Percentiles rank a stretch among this genome's conserved stretches.
Evolutionary conservation across 2,329 filamentous ascomycete species (phyloP).

Genomic region (Aspergillus ruber): DNA sequence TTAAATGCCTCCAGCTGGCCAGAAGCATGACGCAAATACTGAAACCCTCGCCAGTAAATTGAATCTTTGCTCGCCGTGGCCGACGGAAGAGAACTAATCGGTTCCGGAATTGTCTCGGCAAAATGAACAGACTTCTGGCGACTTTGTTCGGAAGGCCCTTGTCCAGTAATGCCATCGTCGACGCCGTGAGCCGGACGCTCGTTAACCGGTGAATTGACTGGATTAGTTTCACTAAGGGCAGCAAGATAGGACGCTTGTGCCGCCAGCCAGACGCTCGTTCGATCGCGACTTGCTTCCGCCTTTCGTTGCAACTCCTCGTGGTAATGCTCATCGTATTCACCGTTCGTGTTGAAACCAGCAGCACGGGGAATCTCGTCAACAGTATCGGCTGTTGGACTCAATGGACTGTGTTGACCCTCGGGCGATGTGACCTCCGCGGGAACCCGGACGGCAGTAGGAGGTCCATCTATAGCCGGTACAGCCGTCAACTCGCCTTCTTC

Average conservation of each 20-base stretch:
- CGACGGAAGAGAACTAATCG: constrained; percentile 33
- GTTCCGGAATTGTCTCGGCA: constrained; percentile 29
- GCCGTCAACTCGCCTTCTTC: constrained; percentile 29
- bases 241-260: constrained; percentile 74
- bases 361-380: constrained; percentile 53
- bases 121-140: constrained; percentile 27
- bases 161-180: constrained; percentile 11
- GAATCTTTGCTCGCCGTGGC: constrained; percentile 56
- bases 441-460: constrained; percentile 43
- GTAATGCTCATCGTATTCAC: constrained; percentile 68
- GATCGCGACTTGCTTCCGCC: constrained; percentile 68
- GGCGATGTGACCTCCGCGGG: constrained; percentile 33
- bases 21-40: constrained; percentile 62
- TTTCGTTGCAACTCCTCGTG: constrained; percentile 64
- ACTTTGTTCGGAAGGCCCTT: constrained; percentile 11
- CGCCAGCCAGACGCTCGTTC: constrained; percentile 78
- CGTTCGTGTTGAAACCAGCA: constrained; percentile 49
- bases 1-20: constrained; percentile 71
- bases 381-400: constrained; percentile 17
- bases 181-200: constrained; percentile 14
- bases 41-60: constrained; percentile 84
- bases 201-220: constrained; percentile 40
- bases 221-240: constrained; percentile 54
- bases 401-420: constrained; percentile 19
- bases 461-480: constrained; percentile 23